phyloP scores from a whole-genome alignment of 441 rosid genomes.

The Kokia cookei region DNA sequence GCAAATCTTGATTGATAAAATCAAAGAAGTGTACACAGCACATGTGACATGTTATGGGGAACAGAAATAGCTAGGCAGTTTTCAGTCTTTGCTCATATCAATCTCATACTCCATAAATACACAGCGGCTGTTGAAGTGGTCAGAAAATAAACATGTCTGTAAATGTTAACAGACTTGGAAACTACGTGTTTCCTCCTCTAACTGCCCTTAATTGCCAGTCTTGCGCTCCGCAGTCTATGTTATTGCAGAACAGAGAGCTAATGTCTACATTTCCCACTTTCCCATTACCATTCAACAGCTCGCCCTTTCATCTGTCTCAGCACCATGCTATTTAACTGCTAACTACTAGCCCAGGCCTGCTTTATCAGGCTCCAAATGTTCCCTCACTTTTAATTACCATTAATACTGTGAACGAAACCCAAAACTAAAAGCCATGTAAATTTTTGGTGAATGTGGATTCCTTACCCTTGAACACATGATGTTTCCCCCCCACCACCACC shows the following conservation, averaged over 20 bases:
- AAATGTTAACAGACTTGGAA: background rate
- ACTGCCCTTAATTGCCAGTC: background rate
- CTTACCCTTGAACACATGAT: conserved; percentile 23
- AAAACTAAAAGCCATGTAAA: background rate
- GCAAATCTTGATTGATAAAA: background rate
- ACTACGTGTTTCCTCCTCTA: background rate
- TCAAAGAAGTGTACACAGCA: background rate
- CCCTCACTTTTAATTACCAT: background rate
- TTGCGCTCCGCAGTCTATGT: background rate
- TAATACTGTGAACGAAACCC: no score
- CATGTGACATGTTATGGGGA: background rate
- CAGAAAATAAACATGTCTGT: background rate
- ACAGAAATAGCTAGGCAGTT: background rate
- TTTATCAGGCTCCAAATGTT: background rate
- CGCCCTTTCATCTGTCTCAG: background rate
- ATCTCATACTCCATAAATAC: background rate
- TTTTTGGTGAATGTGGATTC: background rate
- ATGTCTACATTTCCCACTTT: background rate
- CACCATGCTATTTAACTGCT: background rate
- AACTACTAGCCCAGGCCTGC: background rate
- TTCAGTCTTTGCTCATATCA: background rate
- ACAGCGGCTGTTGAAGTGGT: background rate
- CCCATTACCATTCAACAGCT: background rate
- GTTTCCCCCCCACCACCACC: conserved; percentile 25
- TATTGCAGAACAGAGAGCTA: background rate